phyloP scores from a whole-genome alignment of 352 stramenopile genomes.

The Globisporangium perplexum region DNA sequence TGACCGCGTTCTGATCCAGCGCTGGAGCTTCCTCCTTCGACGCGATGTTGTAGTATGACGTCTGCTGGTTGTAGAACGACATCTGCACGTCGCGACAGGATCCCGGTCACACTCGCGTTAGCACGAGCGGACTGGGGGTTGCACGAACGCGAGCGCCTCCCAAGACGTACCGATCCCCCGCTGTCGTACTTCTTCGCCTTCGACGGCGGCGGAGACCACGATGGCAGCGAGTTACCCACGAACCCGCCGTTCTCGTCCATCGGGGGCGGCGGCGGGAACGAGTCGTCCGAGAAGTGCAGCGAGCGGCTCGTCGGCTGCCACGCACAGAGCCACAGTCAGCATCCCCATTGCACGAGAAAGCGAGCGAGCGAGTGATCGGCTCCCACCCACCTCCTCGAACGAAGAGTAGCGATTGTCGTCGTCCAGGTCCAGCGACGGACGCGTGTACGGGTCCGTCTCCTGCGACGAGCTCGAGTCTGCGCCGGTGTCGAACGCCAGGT shows the following conservation, averaged over 20 bases:
- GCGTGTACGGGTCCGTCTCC: constrained; percentile 35
- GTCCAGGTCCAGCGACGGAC: constrained; percentile 27
- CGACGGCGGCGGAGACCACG: constrained; percentile 71
- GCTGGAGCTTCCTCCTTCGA: constrained; percentile 47
- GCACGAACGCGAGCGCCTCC: background rate
- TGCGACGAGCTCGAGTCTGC: constrained; percentile 45
- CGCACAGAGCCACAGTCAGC: background rate
- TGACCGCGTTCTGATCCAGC: constrained; percentile 62
- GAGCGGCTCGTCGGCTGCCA: constrained; percentile 17
- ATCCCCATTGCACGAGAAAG: background rate
- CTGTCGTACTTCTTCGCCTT: constrained; percentile 68
- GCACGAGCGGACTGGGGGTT: background rate
- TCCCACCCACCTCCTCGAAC: constrained; percentile 26
- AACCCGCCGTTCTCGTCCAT: constrained; percentile 63
- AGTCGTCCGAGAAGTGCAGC: constrained; percentile 59
- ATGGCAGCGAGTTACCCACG: constrained; percentile 57
- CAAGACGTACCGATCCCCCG: constrained; percentile 12
- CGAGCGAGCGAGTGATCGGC: too few species aligned
- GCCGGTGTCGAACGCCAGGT: constrained; percentile 33
- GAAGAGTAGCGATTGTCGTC: constrained; percentile 21
- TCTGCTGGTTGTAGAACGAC: constrained; percentile 71
- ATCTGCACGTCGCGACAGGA: constrained; percentile 8
- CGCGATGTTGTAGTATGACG: constrained; percentile 64
- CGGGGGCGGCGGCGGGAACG: constrained; percentile 66
- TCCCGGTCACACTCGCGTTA: background rate